Conservation (phyloP, 768 basidiomycete genomes). For the Jaapia argillacea region DNA sequence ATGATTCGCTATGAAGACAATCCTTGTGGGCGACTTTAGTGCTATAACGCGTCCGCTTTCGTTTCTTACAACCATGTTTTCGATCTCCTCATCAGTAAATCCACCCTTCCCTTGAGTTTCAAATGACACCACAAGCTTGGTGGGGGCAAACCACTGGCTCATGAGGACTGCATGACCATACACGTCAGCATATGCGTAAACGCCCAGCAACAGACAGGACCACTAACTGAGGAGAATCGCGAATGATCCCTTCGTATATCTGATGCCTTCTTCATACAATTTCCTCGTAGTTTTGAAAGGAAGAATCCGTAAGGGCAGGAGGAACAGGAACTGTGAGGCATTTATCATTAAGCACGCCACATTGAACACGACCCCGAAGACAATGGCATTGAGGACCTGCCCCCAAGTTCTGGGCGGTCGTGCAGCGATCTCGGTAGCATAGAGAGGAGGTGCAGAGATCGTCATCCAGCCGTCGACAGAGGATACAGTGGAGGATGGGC, state of each 20-base stretch:
- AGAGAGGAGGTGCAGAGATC: constrained; percentile 6
- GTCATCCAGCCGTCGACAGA: too few species aligned
- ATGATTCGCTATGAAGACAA: constrained; percentile 87
- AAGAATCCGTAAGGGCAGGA: constrained; percentile 56
- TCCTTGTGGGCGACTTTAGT: constrained; percentile 67
- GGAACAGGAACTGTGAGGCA: constrained; percentile 58
- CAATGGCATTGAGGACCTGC: constrained; percentile 35
- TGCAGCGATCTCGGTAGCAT: constrained; percentile 40
- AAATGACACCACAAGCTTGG: constrained; percentile 60
- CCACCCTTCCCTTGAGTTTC: constrained; percentile 59
- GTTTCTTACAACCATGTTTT: constrained; percentile 46
- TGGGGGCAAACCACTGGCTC: constrained; percentile 78
- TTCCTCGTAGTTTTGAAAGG: constrained; percentile 46
- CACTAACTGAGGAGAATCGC: constrained; percentile 62
- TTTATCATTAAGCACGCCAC: constrained; percentile 62
- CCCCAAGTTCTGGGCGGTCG: constrained; percentile 47
- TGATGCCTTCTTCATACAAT: constrained; percentile 60
- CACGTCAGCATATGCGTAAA: neutral
- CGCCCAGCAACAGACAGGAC: neutral
- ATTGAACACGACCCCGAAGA: constrained; percentile 51
- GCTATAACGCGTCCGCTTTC: constrained; percentile 42
- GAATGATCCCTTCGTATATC: constrained; percentile 79
- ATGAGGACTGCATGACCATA: constrained; percentile 45
- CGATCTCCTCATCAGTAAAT: constrained; percentile 50
- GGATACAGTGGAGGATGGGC: too few species aligned